phyloP scores from a whole-genome alignment of 2,329 filamentous ascomycete species.

The Penicillium sp. region DNA sequence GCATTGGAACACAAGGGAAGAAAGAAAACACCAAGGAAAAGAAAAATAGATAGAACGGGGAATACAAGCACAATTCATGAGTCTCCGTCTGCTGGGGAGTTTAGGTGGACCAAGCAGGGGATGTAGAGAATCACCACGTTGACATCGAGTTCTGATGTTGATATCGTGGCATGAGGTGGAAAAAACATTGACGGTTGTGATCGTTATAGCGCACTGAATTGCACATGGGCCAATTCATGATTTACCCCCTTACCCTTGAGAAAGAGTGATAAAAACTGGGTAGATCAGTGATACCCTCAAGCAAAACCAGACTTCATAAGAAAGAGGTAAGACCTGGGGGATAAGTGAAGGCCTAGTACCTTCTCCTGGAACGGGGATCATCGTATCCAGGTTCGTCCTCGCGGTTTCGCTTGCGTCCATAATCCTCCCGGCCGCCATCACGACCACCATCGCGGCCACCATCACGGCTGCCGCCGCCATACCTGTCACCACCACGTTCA shows the following conservation, averaged over 20 bases:
- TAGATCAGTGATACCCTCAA: conserved; percentile 47
- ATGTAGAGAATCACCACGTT: neutral
- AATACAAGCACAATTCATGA: conserved; percentile 22
- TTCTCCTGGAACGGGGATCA: conserved; percentile 63
- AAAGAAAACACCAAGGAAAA: conserved; percentile 27
- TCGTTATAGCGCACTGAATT: conserved; percentile 32
- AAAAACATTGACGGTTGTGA: conserved; percentile 6
- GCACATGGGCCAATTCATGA: conserved; percentile 18
- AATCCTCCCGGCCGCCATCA: conserved; percentile 50
- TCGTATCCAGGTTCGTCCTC: conserved; percentile 74
- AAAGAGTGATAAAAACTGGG: conserved; percentile 27
- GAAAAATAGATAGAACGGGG: conserved; percentile 28
- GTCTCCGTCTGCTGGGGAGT: conserved; percentile 3
- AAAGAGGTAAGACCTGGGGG: conserved; percentile 17
- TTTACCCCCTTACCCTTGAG: conserved; percentile 40
- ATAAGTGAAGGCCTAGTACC: conserved; percentile 50
- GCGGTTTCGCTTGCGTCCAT: conserved; percentile 66
- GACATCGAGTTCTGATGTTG: neutral
- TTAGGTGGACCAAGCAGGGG: neutral
- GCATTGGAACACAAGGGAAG: conserved; percentile 17
- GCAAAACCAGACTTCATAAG: conserved; percentile 35
- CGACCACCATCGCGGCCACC: conserved; percentile 33
- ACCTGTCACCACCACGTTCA: conserved; percentile 49
- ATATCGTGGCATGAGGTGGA: neutral
- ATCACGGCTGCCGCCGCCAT: conserved; percentile 45